Conservation (phyloP, 192 early-diverging fungal species). For the Coemansia sp. region DNA sequence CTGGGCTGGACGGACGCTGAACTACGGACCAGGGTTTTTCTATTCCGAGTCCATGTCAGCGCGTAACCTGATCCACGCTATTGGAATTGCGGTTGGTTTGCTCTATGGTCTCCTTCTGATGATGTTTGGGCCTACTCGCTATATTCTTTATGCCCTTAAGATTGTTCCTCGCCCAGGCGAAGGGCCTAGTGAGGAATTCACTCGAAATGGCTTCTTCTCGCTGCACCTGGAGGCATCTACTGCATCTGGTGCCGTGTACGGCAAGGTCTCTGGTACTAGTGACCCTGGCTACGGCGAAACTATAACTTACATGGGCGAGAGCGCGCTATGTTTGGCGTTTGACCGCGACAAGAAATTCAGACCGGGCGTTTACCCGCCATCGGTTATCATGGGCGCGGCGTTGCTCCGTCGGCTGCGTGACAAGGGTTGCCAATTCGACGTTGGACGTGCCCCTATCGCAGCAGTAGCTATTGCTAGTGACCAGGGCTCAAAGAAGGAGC, state of each 20-base stretch:
- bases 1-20: constrained; percentile 27
- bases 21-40: constrained; percentile 58
- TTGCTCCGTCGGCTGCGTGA: constrained; percentile 64
- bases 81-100: constrained; percentile 44
- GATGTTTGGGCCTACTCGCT: constrained; percentile 50
- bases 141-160: constrained; percentile 48
- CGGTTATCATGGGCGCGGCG: constrained; percentile 72
- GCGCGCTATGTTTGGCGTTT: constrained; percentile 70
- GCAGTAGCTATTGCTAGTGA: not conserved
- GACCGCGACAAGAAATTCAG: constrained; percentile 56
- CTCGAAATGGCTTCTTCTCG: constrained; percentile 51
- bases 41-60: constrained; percentile 65
- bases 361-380: constrained; percentile 76
- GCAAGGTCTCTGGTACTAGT: constrained; percentile 50
- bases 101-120: constrained; percentile 30
- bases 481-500: constrained; percentile 4
- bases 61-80: constrained; percentile 47
- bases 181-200: constrained; percentile 66
- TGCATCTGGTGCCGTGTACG: constrained; percentile 29
- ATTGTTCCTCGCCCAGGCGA: constrained; percentile 65
- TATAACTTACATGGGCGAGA: constrained; percentile 72
- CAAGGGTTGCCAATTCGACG: constrained; percentile 60
- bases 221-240: constrained; percentile 36
- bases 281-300: constrained; percentile 88
- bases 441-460: constrained; percentile 12